These are phyloP conservation scores for Chaetomium olivaceum DNA, from an alignment of 2,329 filamentous ascomycete genomes.

Conservation along the genomic window DNA sequence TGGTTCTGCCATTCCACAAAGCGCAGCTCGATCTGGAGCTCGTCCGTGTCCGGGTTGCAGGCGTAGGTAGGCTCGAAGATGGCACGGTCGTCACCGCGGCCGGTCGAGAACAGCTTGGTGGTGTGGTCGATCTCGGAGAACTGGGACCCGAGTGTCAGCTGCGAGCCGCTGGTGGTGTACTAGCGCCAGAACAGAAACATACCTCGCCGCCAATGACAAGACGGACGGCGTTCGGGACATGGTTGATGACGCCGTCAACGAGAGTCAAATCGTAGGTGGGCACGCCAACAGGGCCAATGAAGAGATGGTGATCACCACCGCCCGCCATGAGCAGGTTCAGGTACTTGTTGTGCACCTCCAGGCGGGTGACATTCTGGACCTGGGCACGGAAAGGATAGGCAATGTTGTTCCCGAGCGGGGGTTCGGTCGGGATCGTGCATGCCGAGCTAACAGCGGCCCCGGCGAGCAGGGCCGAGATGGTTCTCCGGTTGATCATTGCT, in stretches of 20 bases:
- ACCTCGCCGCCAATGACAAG: conserved; percentile 34
- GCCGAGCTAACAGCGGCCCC: conserved; percentile 34
- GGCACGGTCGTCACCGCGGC: conserved; percentile 37
- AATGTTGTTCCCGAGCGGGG: conserved; percentile 40
- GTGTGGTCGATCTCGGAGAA: conserved; percentile 34
- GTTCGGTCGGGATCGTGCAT: conserved; percentile 36
- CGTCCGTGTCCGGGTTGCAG: conserved; percentile 39
- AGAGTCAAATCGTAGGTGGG: conserved; percentile 37
- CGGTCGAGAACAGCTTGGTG: conserved; percentile 35
- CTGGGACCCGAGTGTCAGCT: conserved; percentile 20
- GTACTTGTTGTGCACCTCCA: conserved; percentile 41
- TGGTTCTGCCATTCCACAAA: conserved; percentile 32
- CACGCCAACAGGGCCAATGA: conserved; percentile 38
- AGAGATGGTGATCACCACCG: conserved; percentile 45
- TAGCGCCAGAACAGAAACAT: neutral
- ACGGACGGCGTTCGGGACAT: conserved; percentile 25
- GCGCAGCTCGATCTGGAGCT: conserved; percentile 36
- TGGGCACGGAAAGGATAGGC: conserved; percentile 40
- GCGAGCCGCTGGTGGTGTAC: no score
- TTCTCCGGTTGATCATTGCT: conserved; percentile 25
- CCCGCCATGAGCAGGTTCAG: conserved; percentile 42
- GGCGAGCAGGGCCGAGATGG: conserved; percentile 27
- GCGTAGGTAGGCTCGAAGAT: conserved; percentile 37
- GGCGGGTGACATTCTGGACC: conserved; percentile 42
- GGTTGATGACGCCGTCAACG: conserved; percentile 32